These are phyloP conservation scores for Geoglossum cookeanum DNA, from an alignment of 2,329 filamentous ascomycete species.

Conservation along the genomic window DNA sequence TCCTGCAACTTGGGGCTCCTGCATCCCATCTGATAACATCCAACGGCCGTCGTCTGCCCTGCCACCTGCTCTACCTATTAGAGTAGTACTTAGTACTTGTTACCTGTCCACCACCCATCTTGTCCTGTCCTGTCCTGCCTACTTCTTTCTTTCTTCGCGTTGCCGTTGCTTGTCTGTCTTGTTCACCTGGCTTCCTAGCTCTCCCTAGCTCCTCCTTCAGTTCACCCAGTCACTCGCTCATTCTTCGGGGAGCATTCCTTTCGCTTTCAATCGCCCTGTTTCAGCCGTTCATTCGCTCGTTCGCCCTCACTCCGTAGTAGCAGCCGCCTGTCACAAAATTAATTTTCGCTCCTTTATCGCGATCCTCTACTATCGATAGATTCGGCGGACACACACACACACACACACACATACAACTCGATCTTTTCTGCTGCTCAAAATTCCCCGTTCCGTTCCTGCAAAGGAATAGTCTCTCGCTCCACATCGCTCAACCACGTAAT, in stretches of 20 bases:
- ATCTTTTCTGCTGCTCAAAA: not conserved
- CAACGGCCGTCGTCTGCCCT: too few species aligned
- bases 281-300: not conserved
- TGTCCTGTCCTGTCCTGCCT: not conserved
- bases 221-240: slow-evolving; percentile 1
- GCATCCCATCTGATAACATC: too few species aligned
- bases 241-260: not conserved
- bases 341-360: slow-evolving; percentile 4
- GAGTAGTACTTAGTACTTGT: too few species aligned
- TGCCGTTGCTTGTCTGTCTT: not conserved
- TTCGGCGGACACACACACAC: too few species aligned
- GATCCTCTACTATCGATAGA: slow-evolving; percentile 2
- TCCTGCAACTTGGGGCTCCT: too few species aligned
- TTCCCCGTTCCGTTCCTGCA: not conserved
- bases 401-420: not conserved
- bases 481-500: not conserved
- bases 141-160: not conserved
- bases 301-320: too few species aligned
- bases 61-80: too few species aligned
- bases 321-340: not conserved
- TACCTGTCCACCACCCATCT: too few species aligned
- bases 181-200: too few species aligned
- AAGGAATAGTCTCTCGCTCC: not conserved
- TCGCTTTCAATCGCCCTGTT: not conserved
- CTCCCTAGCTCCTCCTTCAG: too few species aligned